Base-by-base conservation (phyloP, 2,329 filamentous ascomycete genomes). In the Amesomyces nigricolor region DNA sequence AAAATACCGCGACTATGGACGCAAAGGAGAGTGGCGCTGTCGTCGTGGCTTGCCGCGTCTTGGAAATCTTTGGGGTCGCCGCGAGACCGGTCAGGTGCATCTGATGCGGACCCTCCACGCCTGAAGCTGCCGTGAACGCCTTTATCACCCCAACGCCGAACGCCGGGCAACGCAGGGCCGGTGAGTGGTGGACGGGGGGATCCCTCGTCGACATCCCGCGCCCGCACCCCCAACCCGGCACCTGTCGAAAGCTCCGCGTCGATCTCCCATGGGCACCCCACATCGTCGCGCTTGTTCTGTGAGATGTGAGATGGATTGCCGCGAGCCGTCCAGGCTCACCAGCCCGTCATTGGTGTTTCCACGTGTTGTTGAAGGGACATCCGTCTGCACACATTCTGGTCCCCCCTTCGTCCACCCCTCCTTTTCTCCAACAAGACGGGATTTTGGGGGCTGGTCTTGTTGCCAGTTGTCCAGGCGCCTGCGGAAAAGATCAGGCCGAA, bases 71-170 rank as follows among this genome's bases (percentile, higher is more conserved):
- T 32, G 22, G 49, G 19, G 37, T 17, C 30, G 37, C 45, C 39
- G 37, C 22, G 40, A 29, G 45, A 39, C 19, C 32, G 60, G 57
- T 59, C 62, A 62, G 60, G 58, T 61, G 61, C 38, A 38, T 30
- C 32, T 22, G 19, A 29, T 46, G 13, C 2, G 32, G 37, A 29
- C 14, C 44, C 37, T 32, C 44, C 17, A 30, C 30, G 11, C 42
- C 37, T 32, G 38, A 32, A 37, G 16, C 17, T 19, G 17, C 43
- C 37, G 13, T 17, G 32, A 35, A 35, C 50, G 38, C 17, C 35
- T 37, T 51, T 47, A 44, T 45, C 22, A 52, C 44, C 45, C 22
- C 22, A 19, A 16, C 29, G 29, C 44, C 39, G 37, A 35, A 22
- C 39, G 39, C 35, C 14, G 35, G 50, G 22, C 4, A 26, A 26